Percentiles rank a stretch among this genome's conserved stretches.
Evolutionary conservation across 768 basidiomycete species (phyloP).

Genomic region (Tephrocybe sp.): DNA sequence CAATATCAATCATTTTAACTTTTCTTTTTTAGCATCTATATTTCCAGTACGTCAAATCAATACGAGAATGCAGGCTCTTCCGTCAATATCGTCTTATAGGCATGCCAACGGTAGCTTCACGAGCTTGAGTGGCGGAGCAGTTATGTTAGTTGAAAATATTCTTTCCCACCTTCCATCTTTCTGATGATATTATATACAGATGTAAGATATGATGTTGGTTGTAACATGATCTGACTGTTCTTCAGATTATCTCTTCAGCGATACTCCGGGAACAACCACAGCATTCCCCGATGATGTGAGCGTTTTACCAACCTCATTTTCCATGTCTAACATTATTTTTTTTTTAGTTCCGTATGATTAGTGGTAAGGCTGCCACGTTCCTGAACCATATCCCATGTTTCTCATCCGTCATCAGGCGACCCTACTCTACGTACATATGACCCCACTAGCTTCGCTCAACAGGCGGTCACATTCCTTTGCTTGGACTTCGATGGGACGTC

Average conservation of each 20-base stretch:
- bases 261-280: constrained; percentile 45
- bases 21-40: constrained; percentile 41
- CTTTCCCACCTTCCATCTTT: background rate
- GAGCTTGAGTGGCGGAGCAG: constrained; percentile 41
- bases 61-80: background rate
- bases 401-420: constrained; percentile 28
- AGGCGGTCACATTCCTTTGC: constrained; percentile 49
- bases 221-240: background rate
- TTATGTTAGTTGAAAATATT: constrained; percentile 36
- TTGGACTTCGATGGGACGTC: constrained; percentile 44
- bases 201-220: constrained; percentile 22
- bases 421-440: constrained; percentile 49
- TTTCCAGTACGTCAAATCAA: constrained; percentile 39
- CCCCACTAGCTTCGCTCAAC: constrained; percentile 40
- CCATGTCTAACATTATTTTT: background rate
- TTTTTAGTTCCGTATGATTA: constrained; percentile 53
- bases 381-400: background rate
- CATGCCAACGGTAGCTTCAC: constrained; percentile 50
- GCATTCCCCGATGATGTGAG: constrained; percentile 57
- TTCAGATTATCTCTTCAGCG: constrained; percentile 49
- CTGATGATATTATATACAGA: constrained; percentile 19
- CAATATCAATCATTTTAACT: constrained; percentile 5
- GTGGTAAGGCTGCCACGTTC: constrained; percentile 32
- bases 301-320: background rate
- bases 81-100: constrained; percentile 21